These are phyloP conservation scores for Achaetomium macrosporum DNA, from an alignment of 2,329 filamentous ascomycete species.

Conservation along the genomic window DNA sequence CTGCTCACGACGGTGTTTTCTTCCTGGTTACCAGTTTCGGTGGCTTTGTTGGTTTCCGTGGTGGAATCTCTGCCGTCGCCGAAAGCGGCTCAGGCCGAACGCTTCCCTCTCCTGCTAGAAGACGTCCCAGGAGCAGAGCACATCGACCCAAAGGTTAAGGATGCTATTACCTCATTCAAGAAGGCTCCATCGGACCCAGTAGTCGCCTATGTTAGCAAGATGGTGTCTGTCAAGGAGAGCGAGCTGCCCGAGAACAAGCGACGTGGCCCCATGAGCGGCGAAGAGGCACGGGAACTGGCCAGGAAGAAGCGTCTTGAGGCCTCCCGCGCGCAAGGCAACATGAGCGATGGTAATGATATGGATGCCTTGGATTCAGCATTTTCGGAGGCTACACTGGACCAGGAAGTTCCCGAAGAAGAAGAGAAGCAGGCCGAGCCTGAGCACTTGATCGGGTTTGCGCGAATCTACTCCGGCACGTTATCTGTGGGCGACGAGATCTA, in stretches of 20 bases:
- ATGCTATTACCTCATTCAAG: slow-evolving; percentile 81
- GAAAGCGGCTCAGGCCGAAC: slow-evolving; percentile 67
- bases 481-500: slow-evolving; percentile 87
- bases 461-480: slow-evolving; percentile 86
- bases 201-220: slow-evolving; percentile 95
- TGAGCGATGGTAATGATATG: slow-evolving; percentile 40
- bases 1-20: slow-evolving; percentile 83
- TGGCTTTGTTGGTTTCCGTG: slow-evolving; percentile 85
- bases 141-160: slow-evolving; percentile 62
- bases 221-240: slow-evolving; percentile 91
- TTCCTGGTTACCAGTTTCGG: slow-evolving; percentile 87
- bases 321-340: slow-evolving; percentile 65
- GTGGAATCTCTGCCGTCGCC: slow-evolving; percentile 90
- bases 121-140: slow-evolving; percentile 69
- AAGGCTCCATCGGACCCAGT: slow-evolving; percentile 65
- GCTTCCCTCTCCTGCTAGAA: slow-evolving; percentile 73
- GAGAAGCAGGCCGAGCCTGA: slow-evolving; percentile 67
- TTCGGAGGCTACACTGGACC: slow-evolving; percentile 54
- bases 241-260: slow-evolving; percentile 85
- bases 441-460: slow-evolving; percentile 88
- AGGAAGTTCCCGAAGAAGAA: slow-evolving; percentile 40
- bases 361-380: slow-evolving; percentile 56
- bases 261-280: slow-evolving; percentile 69
- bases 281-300: slow-evolving; percentile 84
- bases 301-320: slow-evolving; percentile 86